These are phyloP conservation scores for Neurospora tetrasperma DNA, from an alignment of 495 filamentous ascomycete genomes.

Conservation along the genomic window DNA sequence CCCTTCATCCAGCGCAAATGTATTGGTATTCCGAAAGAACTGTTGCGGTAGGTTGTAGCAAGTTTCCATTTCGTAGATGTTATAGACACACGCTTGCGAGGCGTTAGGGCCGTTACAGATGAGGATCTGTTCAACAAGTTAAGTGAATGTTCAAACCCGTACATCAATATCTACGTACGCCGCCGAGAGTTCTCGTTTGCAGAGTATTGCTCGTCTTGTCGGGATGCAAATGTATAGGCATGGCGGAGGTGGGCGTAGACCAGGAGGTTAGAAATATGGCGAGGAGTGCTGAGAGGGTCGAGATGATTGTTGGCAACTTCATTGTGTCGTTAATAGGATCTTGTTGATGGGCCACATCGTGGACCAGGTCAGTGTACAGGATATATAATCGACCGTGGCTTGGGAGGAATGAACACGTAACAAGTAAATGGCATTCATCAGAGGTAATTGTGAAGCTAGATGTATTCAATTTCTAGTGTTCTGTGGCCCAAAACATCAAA, in stretches of 20 bases:
- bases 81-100: slow-evolving; percentile 27
- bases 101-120: slow-evolving; percentile 34
- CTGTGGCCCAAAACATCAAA: too few species aligned
- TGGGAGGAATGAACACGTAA: too few species aligned
- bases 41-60: slow-evolving; percentile 28
- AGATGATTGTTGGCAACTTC: background rate
- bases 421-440: too few species aligned
- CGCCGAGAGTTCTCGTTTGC: background rate
- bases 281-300: background rate
- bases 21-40: slow-evolving; percentile 23
- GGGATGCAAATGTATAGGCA: background rate
- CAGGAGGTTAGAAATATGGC: background rate
- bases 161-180: background rate
- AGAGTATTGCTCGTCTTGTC: background rate
- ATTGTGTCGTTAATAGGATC: background rate
- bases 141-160: too few species aligned
- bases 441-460: background rate
- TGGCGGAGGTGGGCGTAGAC: background rate
- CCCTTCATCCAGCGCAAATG: slow-evolving; percentile 34
- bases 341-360: background rate
- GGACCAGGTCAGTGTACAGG: background rate
- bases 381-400: background rate
- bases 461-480: background rate
- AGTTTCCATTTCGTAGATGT: slow-evolving; percentile 23
- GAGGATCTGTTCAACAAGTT: slow-evolving; percentile 11